Percentiles rank a stretch among this genome's conserved stretches.
These are phyloP conservation scores for Ustilago lituana DNA, from an alignment of 1,284 basidiomycete genomes.

Conservation along the genomic window DNA sequence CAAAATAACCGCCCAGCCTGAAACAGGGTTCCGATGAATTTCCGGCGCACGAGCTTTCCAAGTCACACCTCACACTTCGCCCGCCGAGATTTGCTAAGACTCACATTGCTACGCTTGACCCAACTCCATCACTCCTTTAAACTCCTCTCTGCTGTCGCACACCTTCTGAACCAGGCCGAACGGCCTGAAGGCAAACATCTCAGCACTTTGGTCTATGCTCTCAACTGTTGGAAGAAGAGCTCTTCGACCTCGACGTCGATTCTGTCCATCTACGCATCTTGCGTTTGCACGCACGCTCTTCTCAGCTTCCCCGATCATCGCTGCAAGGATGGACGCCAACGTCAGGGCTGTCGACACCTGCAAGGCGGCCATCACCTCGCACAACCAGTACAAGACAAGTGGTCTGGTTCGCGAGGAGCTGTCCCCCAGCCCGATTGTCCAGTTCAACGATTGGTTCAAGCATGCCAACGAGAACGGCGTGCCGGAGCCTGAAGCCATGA, in stretches of 20 bases:
- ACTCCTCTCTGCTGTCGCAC: too few relatives aligned
- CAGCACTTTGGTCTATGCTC: conserved; percentile 11
- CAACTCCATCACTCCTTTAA: too few relatives aligned
- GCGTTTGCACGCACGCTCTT: background rate
- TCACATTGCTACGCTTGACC: too few relatives aligned
- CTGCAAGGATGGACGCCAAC: conserved; percentile 19
- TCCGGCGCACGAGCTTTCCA: too few relatives aligned
- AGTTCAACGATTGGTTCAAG: conserved; percentile 63
- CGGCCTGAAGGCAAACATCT: too few relatives aligned
- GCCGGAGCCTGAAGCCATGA: conserved; percentile 65
- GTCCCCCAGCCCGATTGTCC: conserved; percentile 51
- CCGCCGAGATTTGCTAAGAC: too few relatives aligned
- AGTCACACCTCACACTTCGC: too few relatives aligned
- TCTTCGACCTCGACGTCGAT: conserved; percentile 1
- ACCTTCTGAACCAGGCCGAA: too few relatives aligned
- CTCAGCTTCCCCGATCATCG: background rate
- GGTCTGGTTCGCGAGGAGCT: conserved; percentile 52
- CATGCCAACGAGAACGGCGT: conserved; percentile 53
- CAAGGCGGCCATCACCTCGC: conserved; percentile 53
- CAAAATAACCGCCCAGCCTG: too few relatives aligned
- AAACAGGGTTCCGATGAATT: conserved; percentile 8
- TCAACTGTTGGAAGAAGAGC: background rate
- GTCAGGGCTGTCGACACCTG: conserved; percentile 6
- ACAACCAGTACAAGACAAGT: conserved; percentile 61
- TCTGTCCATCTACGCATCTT: background rate